Conservation (phyloP, 352 stramenopile species). For the Pythium coloratum region DNA sequence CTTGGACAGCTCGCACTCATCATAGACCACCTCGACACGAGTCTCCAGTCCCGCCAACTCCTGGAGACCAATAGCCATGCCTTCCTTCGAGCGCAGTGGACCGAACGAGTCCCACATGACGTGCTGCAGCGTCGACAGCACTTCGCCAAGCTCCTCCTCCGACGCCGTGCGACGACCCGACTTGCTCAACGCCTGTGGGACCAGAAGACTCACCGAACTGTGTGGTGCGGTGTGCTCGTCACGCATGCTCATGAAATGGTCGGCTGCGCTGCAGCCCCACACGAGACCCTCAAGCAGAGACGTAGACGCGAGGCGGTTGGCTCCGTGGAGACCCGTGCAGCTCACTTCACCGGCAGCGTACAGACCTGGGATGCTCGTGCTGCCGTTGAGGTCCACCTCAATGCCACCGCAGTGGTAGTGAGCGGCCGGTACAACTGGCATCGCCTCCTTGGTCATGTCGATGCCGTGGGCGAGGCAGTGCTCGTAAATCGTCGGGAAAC, state of each 20-base stretch:
- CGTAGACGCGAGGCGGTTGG: conserved; percentile 93
- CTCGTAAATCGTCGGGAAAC: conserved; percentile 89
- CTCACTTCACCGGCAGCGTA: conserved; percentile 94
- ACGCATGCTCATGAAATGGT: conserved; percentile 40
- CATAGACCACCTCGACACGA: conserved; percentile 74
- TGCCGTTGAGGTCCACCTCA: conserved; percentile 85
- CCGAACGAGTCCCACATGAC: conserved; percentile 25
- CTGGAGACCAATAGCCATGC: conserved; percentile 79
- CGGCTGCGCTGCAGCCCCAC: conserved; percentile 90
- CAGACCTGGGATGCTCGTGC: conserved; percentile 78
- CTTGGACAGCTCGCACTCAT: conserved; percentile 47
- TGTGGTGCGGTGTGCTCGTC: conserved; percentile 34
- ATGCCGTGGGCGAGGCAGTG: conserved; percentile 76
- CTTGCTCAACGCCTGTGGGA: neutral
- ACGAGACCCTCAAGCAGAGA: conserved; percentile 94
- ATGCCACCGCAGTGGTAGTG: conserved; percentile 96
- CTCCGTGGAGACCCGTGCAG: conserved; percentile 93
- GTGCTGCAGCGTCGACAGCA: conserved; percentile 15
- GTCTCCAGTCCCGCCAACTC: conserved; percentile 74
- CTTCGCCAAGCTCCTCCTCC: conserved; percentile 3
- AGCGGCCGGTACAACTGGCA: conserved; percentile 91
- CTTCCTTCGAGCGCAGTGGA: conserved; percentile 35
- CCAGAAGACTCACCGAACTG: conserved; percentile 7
- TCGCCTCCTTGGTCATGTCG: conserved; percentile 88
- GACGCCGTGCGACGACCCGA: neutral